These are phyloP conservation scores for Colletotrichum musae DNA, from an alignment of 2,329 filamentous ascomycete genomes.

Conservation along the genomic window DNA sequence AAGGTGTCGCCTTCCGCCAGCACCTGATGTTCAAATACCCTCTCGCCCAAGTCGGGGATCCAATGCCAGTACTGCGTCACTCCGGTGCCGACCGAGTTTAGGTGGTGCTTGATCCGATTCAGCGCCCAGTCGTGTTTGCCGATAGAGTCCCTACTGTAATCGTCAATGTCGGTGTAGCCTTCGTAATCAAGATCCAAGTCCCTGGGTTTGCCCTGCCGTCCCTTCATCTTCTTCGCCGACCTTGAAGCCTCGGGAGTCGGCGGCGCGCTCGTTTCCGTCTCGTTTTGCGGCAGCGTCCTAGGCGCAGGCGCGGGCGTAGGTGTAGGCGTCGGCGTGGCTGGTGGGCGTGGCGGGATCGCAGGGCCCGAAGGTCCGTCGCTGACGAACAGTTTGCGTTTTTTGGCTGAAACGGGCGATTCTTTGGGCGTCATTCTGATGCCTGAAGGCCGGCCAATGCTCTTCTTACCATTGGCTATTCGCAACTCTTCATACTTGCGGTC, in stretches of 20 bases:
- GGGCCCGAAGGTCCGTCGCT: conserved; percentile 22
- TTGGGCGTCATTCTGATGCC: conserved; percentile 56
- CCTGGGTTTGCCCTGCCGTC: not conserved
- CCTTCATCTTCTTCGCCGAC: conserved; percentile 32
- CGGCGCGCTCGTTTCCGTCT: conserved; percentile 15
- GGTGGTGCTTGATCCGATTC: conserved; percentile 65
- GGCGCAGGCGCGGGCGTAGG: not conserved
- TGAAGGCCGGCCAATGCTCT: conserved; percentile 71
- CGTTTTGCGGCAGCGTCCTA: not conserved
- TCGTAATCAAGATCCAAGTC: conserved; percentile 59
- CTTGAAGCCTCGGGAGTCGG: conserved; percentile 25
- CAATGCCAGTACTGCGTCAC: conserved; percentile 72
- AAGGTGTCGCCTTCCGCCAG: conserved; percentile 60
- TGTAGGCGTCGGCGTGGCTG: conserved; percentile 16
- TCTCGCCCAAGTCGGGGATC: conserved; percentile 53
- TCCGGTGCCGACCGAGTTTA: conserved; percentile 60
- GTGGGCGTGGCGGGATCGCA: conserved; percentile 16
- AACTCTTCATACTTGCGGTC: conserved; percentile 66
- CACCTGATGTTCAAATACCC: conserved; percentile 68
- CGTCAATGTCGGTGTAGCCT: conserved; percentile 68
- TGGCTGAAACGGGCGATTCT: conserved; percentile 36
- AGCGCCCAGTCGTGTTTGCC: conserved; percentile 66
- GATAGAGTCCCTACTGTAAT: conserved; percentile 61
- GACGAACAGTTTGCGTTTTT: conserved; percentile 50
- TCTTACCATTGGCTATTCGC: conserved; percentile 67